These are phyloP conservation scores for Gnomoniopsis sp. DNA, from an alignment of 2,329 filamentous ascomycete genomes.

Conservation along the genomic window DNA sequence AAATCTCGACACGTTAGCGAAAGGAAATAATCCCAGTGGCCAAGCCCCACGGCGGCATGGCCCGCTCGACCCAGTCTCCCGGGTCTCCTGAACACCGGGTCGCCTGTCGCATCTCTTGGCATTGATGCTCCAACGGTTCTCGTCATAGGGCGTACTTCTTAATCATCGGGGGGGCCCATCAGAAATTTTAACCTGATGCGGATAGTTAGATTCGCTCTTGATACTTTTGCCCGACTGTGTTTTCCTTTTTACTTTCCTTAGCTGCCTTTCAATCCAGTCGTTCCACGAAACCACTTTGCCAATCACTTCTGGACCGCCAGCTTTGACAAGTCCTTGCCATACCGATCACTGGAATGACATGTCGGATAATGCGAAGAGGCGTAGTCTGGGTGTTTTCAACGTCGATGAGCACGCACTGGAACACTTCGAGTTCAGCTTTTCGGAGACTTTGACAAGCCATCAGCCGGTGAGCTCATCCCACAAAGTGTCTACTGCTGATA, in stretches of 20 bases:
- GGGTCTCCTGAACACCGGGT: slow-evolving; percentile 12
- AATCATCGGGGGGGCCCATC: not conserved
- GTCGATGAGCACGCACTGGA: slow-evolving; percentile 7
- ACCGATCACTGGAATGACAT: not conserved
- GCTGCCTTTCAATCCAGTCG: too few species aligned
- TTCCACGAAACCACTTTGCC: too few species aligned
- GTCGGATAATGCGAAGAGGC: slow-evolving; percentile 14
- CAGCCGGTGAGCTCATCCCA: slow-evolving; percentile 1
- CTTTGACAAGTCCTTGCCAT: not conserved
- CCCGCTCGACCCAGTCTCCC: slow-evolving; percentile 14
- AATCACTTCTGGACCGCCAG: not conserved
- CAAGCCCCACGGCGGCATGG: slow-evolving; percentile 5
- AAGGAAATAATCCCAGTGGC: not conserved
- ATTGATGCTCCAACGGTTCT: not conserved
- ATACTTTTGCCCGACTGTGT: not conserved
- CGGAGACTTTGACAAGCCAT: slow-evolving; percentile 6
- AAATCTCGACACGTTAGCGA: not conserved
- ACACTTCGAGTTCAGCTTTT: slow-evolving; percentile 15
- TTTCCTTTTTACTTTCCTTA: too few species aligned
- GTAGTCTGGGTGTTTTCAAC: slow-evolving; percentile 12
- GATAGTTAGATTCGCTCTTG: not conserved
- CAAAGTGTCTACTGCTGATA: not conserved
- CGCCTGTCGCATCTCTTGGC: not conserved
- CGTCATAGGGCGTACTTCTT: not conserved
- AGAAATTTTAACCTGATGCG: not conserved